A percentile compares a stretch with the other conserved stretches of the same genome.
These are phyloP conservation scores for Claviceps humidiphila DNA, from an alignment of 2,329 filamentous ascomycete genomes.

Conservation along the genomic window DNA sequence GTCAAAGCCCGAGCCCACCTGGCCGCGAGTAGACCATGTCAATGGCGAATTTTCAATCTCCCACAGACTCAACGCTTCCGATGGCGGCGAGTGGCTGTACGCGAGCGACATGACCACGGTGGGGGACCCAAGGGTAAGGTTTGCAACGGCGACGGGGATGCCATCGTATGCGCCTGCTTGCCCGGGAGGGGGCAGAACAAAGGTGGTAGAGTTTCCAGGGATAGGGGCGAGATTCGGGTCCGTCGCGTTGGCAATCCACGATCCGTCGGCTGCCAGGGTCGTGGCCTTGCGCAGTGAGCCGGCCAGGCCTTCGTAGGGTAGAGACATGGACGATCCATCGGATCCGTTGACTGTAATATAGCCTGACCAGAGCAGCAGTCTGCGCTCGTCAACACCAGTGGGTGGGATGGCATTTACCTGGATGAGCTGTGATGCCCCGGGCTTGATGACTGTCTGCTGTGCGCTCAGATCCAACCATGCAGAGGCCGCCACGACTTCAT, in stretches of 20 bases:
- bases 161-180: not conserved
- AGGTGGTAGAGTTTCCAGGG: not conserved
- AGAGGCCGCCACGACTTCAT: conserved; percentile 22
- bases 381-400: conserved; percentile 20
- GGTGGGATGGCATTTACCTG: conserved; percentile 18
- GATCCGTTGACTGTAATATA: conserved; percentile 26
- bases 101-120: not conserved
- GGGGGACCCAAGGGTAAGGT: not conserved
- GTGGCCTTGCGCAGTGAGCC: conserved; percentile 11
- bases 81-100: not conserved
- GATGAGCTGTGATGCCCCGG: not conserved
- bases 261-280: not conserved
- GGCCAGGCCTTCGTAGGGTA: conserved; percentile 25
- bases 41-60: not conserved
- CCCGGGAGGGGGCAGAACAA: not conserved
- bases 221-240: not conserved
- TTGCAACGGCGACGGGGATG: not conserved
- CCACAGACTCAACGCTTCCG: not conserved
- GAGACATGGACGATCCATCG: conserved; percentile 19
- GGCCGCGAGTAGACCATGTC: not conserved
- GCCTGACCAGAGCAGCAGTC: conserved; percentile 29
- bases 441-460: not conserved
- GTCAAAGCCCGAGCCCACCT: conserved; percentile 17
- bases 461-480: conserved; percentile 14
- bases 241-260: not conserved